These are phyloP conservation scores for Cryptococcus sp. DNA, from an alignment of 1,284 basidiomycete species.

Conservation along the genomic window DNA sequence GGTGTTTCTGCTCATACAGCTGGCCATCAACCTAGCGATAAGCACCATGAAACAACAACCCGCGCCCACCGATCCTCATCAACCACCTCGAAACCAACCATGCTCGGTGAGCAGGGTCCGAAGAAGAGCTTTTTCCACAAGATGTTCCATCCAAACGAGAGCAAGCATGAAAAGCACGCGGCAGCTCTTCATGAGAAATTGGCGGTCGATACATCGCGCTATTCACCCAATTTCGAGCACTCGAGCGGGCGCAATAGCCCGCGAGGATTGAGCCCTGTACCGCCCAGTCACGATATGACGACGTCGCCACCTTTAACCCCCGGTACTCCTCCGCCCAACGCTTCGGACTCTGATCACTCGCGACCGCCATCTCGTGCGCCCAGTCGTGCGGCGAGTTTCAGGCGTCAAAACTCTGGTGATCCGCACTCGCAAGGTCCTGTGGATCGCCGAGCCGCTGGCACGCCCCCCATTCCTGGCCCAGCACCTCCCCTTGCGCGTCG, in stretches of 20 bases:
- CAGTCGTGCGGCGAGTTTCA: conserved; percentile 40
- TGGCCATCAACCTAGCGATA: conserved; percentile 17
- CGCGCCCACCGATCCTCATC: conserved; percentile 23
- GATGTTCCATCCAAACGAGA: conserved; percentile 50
- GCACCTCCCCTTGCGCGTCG: conserved; percentile 22
- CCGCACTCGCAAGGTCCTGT: conserved; percentile 35
- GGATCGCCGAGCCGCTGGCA: conserved; percentile 22
- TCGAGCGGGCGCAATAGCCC: conserved; percentile 19
- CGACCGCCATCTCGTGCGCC: conserved; percentile 42
- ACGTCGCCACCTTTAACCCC: conserved; percentile 44
- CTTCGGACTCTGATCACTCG: conserved; percentile 39
- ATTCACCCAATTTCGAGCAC: conserved; percentile 10
- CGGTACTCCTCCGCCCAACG: conserved; percentile 23
- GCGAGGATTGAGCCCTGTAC: conserved; percentile 19
- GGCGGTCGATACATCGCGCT: conserved; percentile 25
- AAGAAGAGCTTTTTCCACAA: conserved; percentile 53
- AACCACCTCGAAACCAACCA: conserved; percentile 30
- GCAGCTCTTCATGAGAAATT: conserved; percentile 14
- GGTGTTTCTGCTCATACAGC: conserved; percentile 15
- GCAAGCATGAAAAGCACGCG: conserved; percentile 23
- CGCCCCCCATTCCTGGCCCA: conserved; percentile 13
- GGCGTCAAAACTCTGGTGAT: conserved; percentile 32
- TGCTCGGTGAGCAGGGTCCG: conserved; percentile 37
- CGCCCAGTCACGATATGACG: conserved; percentile 21
- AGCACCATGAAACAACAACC: conserved; percentile 19